Evolutionary conservation across 225 moss, liverwort and hornwort species (phyloP).

Genomic region (Sphagnum contortum): DNA sequence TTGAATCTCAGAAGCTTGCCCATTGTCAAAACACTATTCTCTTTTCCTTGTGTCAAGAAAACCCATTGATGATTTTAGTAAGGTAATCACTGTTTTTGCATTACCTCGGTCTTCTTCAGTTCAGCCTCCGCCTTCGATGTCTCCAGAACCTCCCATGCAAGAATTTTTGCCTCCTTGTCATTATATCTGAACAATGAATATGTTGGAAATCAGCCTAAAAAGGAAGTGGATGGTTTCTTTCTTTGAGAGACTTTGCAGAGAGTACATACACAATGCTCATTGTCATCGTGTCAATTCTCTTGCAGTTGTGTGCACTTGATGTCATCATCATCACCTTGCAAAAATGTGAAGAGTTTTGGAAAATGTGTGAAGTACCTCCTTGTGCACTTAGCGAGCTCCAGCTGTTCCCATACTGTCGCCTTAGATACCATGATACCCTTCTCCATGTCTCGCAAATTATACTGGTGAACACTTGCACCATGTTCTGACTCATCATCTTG

Average conservation of each 20-base stretch:
- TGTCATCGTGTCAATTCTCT: too few species aligned
- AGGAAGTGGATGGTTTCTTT: too few species aligned
- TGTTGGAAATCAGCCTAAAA: too few species aligned
- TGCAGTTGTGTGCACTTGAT: too few species aligned
- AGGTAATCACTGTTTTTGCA: too few species aligned
- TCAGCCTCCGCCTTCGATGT: conserved; percentile 33
- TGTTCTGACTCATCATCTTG: conserved; percentile 26
- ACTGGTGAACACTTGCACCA: conserved; percentile 21
- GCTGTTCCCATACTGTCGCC: conserved; percentile 18
- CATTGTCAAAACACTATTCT: too few species aligned
- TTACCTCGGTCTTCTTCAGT: conserved; percentile 33
- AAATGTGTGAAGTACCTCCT: conserved; percentile 11
- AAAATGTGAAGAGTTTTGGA: not conserved
- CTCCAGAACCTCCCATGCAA: conserved; percentile 38
- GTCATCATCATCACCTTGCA: too few species aligned
- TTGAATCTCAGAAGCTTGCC: too few species aligned
- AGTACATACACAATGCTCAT: too few species aligned
- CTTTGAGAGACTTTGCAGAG: too few species aligned
- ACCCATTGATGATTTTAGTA: too few species aligned
- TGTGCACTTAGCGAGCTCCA: conserved; percentile 5
- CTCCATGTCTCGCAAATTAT: conserved; percentile 12
- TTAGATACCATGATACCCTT: conserved; percentile 7
- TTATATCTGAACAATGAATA: conserved; percentile 15
- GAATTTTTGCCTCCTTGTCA: conserved; percentile 28
- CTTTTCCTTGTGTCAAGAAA: too few species aligned